phyloP scores from a whole-genome alignment of 2,329 filamentous ascomycete genomes.

The Cryphonectria naterciae region DNA sequence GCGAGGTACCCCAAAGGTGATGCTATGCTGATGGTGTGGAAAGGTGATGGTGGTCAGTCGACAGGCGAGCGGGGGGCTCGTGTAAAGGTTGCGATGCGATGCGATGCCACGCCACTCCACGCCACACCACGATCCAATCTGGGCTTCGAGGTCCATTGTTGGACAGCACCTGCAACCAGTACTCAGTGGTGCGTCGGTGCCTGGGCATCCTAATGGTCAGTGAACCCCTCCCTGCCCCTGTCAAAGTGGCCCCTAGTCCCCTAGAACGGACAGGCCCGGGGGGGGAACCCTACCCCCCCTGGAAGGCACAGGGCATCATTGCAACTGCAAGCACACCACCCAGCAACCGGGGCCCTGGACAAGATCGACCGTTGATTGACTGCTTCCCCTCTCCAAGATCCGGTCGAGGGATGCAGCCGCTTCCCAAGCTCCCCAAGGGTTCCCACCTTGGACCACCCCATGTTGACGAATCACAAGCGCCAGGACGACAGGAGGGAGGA shows the following conservation, averaged over 20 bases:
- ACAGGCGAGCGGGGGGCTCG: neutral
- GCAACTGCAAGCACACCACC: neutral
- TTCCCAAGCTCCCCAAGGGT: neutral
- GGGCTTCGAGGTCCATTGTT: neutral
- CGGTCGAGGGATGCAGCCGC: slow-evolving; percentile 8
- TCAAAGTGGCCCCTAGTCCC: neutral
- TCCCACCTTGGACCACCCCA: neutral
- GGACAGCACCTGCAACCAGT: neutral
- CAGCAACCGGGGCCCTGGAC: neutral
- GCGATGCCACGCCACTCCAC: neutral
- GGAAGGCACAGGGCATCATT: neutral
- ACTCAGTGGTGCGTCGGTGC: neutral
- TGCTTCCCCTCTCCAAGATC: neutral
- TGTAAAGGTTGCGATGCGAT: neutral
- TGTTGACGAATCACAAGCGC: neutral
- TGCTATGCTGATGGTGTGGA: neutral
- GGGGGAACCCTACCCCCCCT: neutral
- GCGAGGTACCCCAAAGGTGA: neutral
- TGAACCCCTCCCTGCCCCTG: neutral
- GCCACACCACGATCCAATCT: slow-evolving; percentile 4
- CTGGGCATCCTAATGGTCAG: neutral
- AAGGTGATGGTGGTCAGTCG: neutral
- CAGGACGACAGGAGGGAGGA: neutral
- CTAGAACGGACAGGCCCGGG: neutral
- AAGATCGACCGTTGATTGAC: neutral